Evolutionary conservation across 2,329 filamentous ascomycete genomes (phyloP), one percentile per base, ranked within the genome.

Genomic region (Pseudocercospora eumusae): DNA sequence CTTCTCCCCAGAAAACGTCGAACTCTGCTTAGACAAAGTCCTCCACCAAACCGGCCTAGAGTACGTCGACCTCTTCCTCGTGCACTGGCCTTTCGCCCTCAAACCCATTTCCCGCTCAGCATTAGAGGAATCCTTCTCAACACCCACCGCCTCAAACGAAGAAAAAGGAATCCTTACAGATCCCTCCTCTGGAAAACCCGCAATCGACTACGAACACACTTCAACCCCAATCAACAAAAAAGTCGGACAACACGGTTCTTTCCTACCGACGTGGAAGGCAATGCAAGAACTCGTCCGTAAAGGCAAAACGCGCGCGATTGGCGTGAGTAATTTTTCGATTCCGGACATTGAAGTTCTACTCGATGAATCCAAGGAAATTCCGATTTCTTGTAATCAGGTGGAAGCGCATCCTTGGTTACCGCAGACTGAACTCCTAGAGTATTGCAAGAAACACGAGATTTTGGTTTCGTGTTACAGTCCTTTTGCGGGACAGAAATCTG

Each of bases 21-120:
- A 65, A 25, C 27, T 68, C 4, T 69, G 66, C 47, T 74, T 80
- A 23, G 70, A 74, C 55, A 72, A 72, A 15, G 77, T 77, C 20
- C 68, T 81, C 8, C 62, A 74, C 47, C 68, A 75, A 10, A 71
- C 80, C 44, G 73, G 74, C 0, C 66, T 82, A 5, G 74, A 79
- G 4, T 77, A 76, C 60, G 71, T 79, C 13, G 77, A 80, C 60
- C 72, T 78, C 50, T 78, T 77, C 57, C 71, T 80, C 8, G 75
- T 80, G 1, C 78, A 81, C 57, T 80, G 80, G 15, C 80, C 70
- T 7, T 57, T 63, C 15, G 66, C 66, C 10, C 61, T 61, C 49
- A 65, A 68, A 33, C 62, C 64, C 9, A 40, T 61, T 5, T 67
- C 64, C 6, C 54, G 63, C 5, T 31, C 63, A 47, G 64, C 60